These are phyloP conservation scores for Pythium scleroteichum DNA, from an alignment of 352 stramenopile species.

Conservation along the genomic window DNA sequence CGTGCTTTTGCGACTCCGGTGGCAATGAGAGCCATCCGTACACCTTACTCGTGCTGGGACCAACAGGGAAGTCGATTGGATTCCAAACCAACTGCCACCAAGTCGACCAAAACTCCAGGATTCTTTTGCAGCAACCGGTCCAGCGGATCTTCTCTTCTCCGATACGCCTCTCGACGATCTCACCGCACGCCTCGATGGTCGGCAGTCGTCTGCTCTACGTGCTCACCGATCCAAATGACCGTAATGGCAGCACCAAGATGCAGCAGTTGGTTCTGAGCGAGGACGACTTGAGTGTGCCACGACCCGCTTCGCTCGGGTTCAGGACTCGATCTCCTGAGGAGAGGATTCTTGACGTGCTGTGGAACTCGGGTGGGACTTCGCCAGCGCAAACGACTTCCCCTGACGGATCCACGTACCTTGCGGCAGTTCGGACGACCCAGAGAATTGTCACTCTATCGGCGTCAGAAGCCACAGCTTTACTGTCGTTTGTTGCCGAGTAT, in stretches of 20 bases:
- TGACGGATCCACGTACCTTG: conserved; percentile 22
- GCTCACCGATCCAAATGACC: background rate
- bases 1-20: conserved; percentile 46
- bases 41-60: conserved; percentile 54
- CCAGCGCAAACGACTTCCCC: background rate
- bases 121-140: conserved; percentile 45
- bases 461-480: conserved; percentile 26
- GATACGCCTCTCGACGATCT: conserved; percentile 34
- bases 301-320: background rate
- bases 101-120: conserved; percentile 29
- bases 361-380: conserved; percentile 35
- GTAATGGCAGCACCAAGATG: background rate
- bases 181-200: conserved; percentile 30
- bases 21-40: conserved; percentile 29
- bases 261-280: conserved; percentile 53
- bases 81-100: conserved; percentile 46
- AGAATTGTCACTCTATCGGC: conserved; percentile 60
- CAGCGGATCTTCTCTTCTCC: conserved; percentile 59
- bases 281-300: conserved; percentile 46
- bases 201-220: conserved; percentile 54
- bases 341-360: conserved; percentile 48
- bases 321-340: conserved; percentile 46
- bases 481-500: conserved; percentile 43
- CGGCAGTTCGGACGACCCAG: conserved; percentile 52
- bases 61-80: conserved; percentile 48